Evolutionary conservation across 495 filamentous ascomycete species (phyloP).

Genomic region (Neurospora sp.): DNA sequence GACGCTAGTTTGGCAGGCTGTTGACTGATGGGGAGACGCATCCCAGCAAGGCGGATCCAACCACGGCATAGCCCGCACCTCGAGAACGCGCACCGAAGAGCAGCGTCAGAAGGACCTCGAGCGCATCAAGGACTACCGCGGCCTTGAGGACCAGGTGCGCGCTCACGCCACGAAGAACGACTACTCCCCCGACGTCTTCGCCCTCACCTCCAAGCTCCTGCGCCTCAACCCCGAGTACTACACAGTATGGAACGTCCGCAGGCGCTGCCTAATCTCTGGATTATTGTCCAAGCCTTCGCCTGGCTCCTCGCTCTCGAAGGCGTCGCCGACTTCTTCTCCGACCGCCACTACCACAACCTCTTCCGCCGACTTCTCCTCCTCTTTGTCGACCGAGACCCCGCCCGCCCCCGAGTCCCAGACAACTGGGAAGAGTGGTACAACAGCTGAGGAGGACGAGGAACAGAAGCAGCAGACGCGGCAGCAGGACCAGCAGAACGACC

Average conservation of each 20-base stretch:
- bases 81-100: conserved; percentile 52
- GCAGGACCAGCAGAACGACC: conserved; percentile 15
- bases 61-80: conserved; percentile 61
- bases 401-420: conserved; percentile 35
- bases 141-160: conserved; percentile 57
- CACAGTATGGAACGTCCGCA: conserved; percentile 94
- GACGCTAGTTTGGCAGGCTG: background rate
- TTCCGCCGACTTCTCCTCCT: conserved; percentile 38
- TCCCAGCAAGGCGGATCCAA: conserved; percentile 31
- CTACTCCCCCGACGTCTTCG: conserved; percentile 56
- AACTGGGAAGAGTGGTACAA: conserved; percentile 48
- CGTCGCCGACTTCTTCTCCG: conserved; percentile 46
- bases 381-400: conserved; percentile 38
- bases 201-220: conserved; percentile 70
- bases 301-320: conserved; percentile 44
- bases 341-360: conserved; percentile 40
- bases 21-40: conserved; percentile 20
- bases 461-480: background rate
- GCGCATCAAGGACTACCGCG: conserved; percentile 69
- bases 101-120: conserved; percentile 57
- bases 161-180: conserved; percentile 46
- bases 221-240: conserved; percentile 93
- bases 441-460: conserved; percentile 27
- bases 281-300: conserved; percentile 40
- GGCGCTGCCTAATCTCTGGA: conserved; percentile 51